These are phyloP conservation scores for Cladosporium phlei DNA, from an alignment of 2,329 filamentous ascomycete species.

Conservation along the genomic window DNA sequence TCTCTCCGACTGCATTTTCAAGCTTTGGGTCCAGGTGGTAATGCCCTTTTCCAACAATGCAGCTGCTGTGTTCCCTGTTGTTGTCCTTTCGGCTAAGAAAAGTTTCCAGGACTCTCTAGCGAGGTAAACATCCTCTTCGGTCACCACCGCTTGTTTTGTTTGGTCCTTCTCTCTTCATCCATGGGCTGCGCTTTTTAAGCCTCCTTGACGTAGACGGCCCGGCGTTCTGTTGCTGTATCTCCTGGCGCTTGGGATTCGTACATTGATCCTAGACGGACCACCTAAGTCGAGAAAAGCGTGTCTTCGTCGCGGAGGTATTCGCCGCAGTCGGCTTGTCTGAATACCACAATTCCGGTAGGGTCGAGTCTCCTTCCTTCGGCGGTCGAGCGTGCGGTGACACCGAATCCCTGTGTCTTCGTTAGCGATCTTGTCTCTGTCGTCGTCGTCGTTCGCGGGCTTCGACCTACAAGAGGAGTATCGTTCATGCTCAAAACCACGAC, in stretches of 20 bases:
- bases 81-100: too few relatives aligned
- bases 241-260: neutral
- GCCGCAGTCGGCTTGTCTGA: slow-evolving; percentile 88
- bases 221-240: neutral
- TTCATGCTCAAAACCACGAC: slow-evolving; percentile 88
- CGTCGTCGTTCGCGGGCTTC: neutral
- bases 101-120: too few relatives aligned
- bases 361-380: slow-evolving; percentile 78
- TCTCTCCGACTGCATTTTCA: too few relatives aligned
- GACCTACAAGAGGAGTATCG: slow-evolving; percentile 66
- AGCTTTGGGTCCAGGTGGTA: too few relatives aligned
- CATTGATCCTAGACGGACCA: too few relatives aligned
- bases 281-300: slow-evolving; percentile 55
- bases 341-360: slow-evolving; percentile 82
- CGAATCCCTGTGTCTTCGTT: slow-evolving; percentile 65
- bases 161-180: neutral
- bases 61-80: too few relatives aligned
- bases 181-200: neutral
- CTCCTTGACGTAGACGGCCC: too few relatives aligned
- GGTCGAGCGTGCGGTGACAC: slow-evolving; percentile 82
- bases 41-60: neutral
- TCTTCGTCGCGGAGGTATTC: slow-evolving; percentile 87
- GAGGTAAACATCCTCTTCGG: too few relatives aligned
- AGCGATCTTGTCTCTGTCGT: slow-evolving; percentile 4
- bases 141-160: neutral